Evolutionary conservation across 1,284 basidiomycete species (phyloP), one percentile per base, ranked within the genome.

Genomic region (Malassezia equina): DNA sequence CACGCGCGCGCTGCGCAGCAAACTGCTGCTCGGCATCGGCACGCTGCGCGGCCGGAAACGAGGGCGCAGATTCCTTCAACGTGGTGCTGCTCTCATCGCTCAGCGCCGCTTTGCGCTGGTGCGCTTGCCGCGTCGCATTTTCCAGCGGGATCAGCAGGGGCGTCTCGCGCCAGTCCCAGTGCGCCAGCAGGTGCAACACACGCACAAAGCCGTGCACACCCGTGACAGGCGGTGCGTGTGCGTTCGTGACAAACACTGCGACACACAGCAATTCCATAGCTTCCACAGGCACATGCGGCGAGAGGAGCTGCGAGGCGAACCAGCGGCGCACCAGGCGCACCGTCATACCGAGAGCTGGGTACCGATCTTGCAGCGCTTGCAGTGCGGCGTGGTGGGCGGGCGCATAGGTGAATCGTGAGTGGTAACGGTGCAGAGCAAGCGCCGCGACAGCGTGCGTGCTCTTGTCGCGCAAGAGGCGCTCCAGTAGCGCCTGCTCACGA

Each of bases 311-410:
- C 1, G 85, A 79, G 0, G 85, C 82, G 44, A 96, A 77, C 94
- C 94, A 99, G 47, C 94, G 82, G 77, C 96, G 93, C 36, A 88
- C 81, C 21, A 98, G 79, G 25, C 94, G 80, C 19, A 87, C 85
- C 0, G 90, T 90, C 6, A 85, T 84, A 2, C 88, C 80, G 71
- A 85, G 94, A 6, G 88, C 85, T 0, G 84, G 77, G 69, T 83
- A 86, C 43, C 83, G 82, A 71, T 94, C 88, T 48, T 83, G 83
- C 32, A 98, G 78, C 2, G 86, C 82, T 1, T 84, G 81, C 31
- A 96, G 80, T 1, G 85, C 85, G 1, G 85, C 81, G 73, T 98
- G 94, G 70, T 98, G 93, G 34, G 82, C 76, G 0, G 93, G 88
- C 0, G 80, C 80, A 63, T 88, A 82, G 11, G 86, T 78, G 76